These are phyloP conservation scores for Phytomonas francai DNA, from an alignment of 208 protist species.

Conservation along the genomic window DNA sequence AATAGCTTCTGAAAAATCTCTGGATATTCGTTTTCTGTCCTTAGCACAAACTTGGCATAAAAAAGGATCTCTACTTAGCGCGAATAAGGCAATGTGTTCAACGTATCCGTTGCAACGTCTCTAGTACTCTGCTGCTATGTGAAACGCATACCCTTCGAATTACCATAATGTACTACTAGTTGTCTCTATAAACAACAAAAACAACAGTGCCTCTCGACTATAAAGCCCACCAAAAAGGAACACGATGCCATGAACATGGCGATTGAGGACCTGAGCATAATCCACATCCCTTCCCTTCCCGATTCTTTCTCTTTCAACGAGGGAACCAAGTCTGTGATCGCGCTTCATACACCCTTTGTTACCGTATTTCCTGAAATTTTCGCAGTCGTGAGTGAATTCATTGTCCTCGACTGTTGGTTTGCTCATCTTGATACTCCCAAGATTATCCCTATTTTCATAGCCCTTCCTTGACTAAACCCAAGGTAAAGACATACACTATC, in stretches of 20 bases:
- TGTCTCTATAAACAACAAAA: conserved; percentile 42
- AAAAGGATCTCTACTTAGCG: conserved; percentile 44
- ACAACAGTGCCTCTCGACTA: conserved; percentile 35
- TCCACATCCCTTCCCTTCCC: not conserved
- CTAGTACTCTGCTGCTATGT: conserved; percentile 38
- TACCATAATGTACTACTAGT: conserved; percentile 60
- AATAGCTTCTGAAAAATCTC: not conserved
- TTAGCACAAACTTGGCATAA: conserved; percentile 12
- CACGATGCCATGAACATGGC: conserved; percentile 70
- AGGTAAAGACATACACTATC: not conserved
- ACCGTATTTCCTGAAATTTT: not conserved
- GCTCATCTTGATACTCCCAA: not conserved
- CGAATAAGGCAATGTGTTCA: not conserved
- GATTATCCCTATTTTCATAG: not conserved
- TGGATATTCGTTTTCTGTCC: not conserved
- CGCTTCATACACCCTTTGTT: not conserved
- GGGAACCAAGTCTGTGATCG: not conserved
- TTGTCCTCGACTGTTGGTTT: too few species aligned
- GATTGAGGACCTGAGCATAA: conserved; percentile 23
- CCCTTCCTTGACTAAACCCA: not conserved
- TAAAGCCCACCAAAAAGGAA: conserved; percentile 57
- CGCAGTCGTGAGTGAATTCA: not conserved
- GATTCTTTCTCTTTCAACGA: not conserved
- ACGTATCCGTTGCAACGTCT: conserved; percentile 52
- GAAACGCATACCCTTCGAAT: conserved; percentile 47